Percentiles rank a stretch among this genome's conserved stretches.
phyloP scores from a whole-genome alignment of 176 grass and related monocot genomes.

The Dendrocalamus sinicus region DNA sequence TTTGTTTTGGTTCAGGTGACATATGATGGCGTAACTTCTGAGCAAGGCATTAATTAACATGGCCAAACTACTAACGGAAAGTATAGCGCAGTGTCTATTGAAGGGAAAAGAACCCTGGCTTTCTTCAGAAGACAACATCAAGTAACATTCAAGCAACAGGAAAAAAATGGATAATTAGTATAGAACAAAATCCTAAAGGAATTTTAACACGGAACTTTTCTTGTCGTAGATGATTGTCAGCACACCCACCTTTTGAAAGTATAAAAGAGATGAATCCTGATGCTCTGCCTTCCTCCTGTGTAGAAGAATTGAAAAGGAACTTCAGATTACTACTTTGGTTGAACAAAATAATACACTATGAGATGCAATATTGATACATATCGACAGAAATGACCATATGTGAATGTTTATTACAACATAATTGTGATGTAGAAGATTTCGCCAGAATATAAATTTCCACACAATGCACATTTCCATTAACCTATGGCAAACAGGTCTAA shows the following conservation, averaged over 20 bases:
- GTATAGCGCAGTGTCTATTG: background rate
- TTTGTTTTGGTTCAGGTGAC: background rate
- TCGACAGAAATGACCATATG: background rate
- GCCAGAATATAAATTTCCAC: slow-evolving; percentile 4
- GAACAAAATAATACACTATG: background rate
- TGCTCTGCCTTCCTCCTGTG: slow-evolving; percentile 56
- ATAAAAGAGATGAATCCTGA: slow-evolving; percentile 15
- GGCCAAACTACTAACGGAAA: background rate
- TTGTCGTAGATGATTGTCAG: slow-evolving; percentile 16
- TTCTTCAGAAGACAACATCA: slow-evolving; percentile 11
- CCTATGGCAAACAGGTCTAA: background rate
- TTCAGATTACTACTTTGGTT: background rate
- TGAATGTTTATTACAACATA: slow-evolving; percentile 1
- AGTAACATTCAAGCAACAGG: slow-evolving; percentile 17
- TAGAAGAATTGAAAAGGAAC: slow-evolving; percentile 24
- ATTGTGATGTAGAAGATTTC: background rate
- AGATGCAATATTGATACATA: background rate
- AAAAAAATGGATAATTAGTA: slow-evolving; percentile 22
- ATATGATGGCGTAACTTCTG: slow-evolving; percentile 15
- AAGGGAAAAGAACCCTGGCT: background rate
- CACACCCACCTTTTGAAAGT: slow-evolving; percentile 52
- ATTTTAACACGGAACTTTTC: background rate
- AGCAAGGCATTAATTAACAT: slow-evolving; percentile 9
- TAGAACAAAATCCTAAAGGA: background rate
- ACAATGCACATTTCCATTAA: slow-evolving; percentile 7